Evolutionary conservation across 345 rosid genomes (phyloP).

Genomic region (Eucalyptus melliodora): DNA sequence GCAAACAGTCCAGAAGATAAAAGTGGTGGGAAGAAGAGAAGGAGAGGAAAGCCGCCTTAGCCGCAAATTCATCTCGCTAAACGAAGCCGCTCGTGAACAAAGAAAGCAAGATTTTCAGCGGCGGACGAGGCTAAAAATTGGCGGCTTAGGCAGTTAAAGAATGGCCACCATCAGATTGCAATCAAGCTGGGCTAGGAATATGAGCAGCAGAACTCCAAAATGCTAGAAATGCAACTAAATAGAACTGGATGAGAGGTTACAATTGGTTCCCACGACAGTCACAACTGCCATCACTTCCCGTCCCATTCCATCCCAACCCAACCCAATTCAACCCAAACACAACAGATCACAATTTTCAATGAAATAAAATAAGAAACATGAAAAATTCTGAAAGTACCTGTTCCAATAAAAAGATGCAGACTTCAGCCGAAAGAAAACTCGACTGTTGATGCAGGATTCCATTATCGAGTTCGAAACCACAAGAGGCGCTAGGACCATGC

Average conservation of each 20-base stretch:
- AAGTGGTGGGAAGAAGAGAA: too few species aligned
- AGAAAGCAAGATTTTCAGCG: too few species aligned
- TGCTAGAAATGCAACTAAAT: neutral
- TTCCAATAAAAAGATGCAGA: constrained; percentile 10
- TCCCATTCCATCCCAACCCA: neutral
- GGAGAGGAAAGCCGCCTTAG: too few species aligned
- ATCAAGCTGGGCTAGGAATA: neutral
- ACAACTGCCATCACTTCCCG: neutral
- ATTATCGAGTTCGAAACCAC: constrained; percentile 3
- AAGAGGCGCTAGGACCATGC: constrained; percentile 10
- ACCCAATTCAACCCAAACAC: neutral
- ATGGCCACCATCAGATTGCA: neutral
- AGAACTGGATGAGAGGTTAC: neutral
- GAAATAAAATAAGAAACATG: neutral
- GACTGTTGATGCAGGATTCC: constrained; percentile 13
- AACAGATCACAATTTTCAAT: neutral
- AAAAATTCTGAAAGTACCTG: constrained; percentile 21
- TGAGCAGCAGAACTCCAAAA: neutral
- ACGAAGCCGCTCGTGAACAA: too few species aligned
- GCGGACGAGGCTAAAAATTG: too few species aligned
- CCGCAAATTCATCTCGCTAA: too few species aligned
- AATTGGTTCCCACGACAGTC: neutral
- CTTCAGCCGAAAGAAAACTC: constrained; percentile 8
- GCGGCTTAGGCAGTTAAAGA: too few species aligned
- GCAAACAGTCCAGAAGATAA: too few species aligned